Evolutionary conservation across 192 early-diverging fungal genomes (phyloP).

Genomic region (Coemansia sp.): DNA sequence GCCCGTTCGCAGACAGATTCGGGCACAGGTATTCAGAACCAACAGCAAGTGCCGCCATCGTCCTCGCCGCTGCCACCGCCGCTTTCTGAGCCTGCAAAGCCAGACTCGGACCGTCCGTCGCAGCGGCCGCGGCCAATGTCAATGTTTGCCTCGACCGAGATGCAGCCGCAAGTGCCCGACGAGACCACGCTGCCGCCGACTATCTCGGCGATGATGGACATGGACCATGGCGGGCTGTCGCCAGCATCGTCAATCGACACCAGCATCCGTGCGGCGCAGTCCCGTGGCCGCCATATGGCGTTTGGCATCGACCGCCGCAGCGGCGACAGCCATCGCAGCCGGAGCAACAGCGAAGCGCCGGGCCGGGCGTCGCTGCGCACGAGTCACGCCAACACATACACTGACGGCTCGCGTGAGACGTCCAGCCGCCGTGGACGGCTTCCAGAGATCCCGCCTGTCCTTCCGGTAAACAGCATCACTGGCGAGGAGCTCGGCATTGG

Average conservation of each 20-base stretch:
- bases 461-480: conserved; percentile 38
- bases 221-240: conserved; percentile 31
- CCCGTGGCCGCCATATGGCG: conserved; percentile 17
- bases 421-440: conserved; percentile 27
- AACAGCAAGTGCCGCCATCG: too few relatives aligned
- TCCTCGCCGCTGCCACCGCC: conserved; percentile 14
- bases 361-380: conserved; percentile 11
- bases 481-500: conserved; percentile 50
- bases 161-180: conserved; percentile 28
- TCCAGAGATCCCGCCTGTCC: conserved; percentile 40
- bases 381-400: background rate
- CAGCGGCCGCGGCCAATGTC: conserved; percentile 46
- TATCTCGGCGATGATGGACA: conserved; percentile 33
- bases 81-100: conserved; percentile 3
- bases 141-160: conserved; percentile 49
- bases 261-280: conserved; percentile 2
- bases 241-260: conserved; percentile 39
- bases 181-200: conserved; percentile 26
- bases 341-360: conserved; percentile 34
- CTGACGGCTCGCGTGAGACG: conserved; percentile 3
- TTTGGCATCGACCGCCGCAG: conserved; percentile 16
- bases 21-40: too few relatives aligned
- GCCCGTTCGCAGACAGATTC: conserved; percentile 21
- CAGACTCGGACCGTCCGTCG: background rate
- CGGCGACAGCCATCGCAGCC: conserved; percentile 18